Evolutionary conservation across 2,329 filamentous ascomycete genomes (phyloP).

Genomic region (Samsoniella hepiali): DNA sequence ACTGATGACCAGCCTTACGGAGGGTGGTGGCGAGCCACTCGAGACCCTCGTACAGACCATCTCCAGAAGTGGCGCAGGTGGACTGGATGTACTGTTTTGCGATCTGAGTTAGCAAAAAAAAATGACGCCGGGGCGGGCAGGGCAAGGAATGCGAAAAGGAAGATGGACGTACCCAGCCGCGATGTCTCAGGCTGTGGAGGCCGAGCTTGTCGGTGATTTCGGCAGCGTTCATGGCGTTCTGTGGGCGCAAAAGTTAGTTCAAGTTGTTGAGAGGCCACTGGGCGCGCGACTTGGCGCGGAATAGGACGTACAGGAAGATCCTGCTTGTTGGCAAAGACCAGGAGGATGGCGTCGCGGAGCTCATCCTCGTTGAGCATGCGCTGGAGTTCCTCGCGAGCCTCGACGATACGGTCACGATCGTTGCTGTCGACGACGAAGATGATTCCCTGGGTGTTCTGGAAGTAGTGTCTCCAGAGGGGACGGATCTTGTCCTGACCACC

Average conservation of each 20-base stretch:
- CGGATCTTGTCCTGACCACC: constrained; percentile 99
- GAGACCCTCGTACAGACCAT: constrained; percentile 99
- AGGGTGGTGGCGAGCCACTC: constrained; percentile 86
- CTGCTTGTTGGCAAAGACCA: constrained; percentile 99
- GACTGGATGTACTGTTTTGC: constrained; percentile 89
- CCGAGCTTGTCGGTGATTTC: constrained; percentile 99
- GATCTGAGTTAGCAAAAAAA: constrained; percentile 18
- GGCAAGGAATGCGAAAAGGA: neutral
- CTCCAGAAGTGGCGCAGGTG: constrained; percentile 96
- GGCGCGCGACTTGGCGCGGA: constrained; percentile 8
- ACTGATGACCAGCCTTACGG: constrained; percentile 68
- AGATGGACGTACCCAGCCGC: constrained; percentile 81
- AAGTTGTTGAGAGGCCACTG: constrained; percentile 9
- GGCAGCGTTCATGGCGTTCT: constrained; percentile 99
- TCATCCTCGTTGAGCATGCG: constrained; percentile 99
- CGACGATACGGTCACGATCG: constrained; percentile 95
- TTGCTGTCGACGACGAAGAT: constrained; percentile 99
- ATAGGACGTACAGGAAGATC: constrained; percentile 80
- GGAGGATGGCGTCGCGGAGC: constrained; percentile 91
- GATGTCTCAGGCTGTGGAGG: constrained; percentile 97
- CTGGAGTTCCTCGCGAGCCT: constrained; percentile 94
- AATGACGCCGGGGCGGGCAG: neutral
- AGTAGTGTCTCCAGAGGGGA: constrained; percentile 99
- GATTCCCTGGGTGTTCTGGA: constrained; percentile 99
- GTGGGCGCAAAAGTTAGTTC: constrained; percentile 25